Evolutionary conservation across 176 grass and related monocot genomes (phyloP), one percentile per base, ranked within the genome.

Genomic region (Hordeum marinum): DNA sequence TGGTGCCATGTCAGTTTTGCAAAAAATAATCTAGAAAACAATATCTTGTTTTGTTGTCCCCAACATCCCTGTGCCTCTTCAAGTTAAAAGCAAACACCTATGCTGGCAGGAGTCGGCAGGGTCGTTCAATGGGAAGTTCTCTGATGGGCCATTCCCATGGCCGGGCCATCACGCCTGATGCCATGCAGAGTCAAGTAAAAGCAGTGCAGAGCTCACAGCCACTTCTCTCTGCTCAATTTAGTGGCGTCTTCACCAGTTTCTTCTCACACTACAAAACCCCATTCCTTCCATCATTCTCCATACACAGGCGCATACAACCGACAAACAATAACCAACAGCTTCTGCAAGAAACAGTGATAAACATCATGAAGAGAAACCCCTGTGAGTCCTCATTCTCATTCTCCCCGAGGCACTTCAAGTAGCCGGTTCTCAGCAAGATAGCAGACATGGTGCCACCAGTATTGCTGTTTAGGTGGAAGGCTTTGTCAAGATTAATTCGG

Each of bases 331-430:
- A 14, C 54, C 54, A 21, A 5, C 45, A 75, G 43, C 61, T 54
- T 48, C 42, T 14, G 75, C 71, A 42, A 87, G 40, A 20, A 87
- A 87, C 85, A 40, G 21, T 21, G 91, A 94, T 89, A 66, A 98
- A 81, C 67, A 94, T 92, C 89, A 94, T 90, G 93, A 83, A 88
- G 24, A 95, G 91, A 73, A 94, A 83, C 62, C 83, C 89, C 35
- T 87, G 92, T 46, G 96, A 94, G 60, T 89, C 91, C 2, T 98
- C 93, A 20, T 95, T 94, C 78, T 94, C 96, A 54, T 98, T 94
- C 91, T 98, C 93, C 66, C 85, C 89, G 70, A 87, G 96, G 58
- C 88, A 98, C 76, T 95, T 98, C 88, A 94, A 92, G 66, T 95
- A 93, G 93, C 92, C 89, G 6, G 84, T 95, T 25, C 82, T 88